Evolutionary conservation across 2,329 filamentous ascomycete genomes (phyloP), one percentile per base, ranked within the genome.

Genomic region (Phoma sp.): DNA sequence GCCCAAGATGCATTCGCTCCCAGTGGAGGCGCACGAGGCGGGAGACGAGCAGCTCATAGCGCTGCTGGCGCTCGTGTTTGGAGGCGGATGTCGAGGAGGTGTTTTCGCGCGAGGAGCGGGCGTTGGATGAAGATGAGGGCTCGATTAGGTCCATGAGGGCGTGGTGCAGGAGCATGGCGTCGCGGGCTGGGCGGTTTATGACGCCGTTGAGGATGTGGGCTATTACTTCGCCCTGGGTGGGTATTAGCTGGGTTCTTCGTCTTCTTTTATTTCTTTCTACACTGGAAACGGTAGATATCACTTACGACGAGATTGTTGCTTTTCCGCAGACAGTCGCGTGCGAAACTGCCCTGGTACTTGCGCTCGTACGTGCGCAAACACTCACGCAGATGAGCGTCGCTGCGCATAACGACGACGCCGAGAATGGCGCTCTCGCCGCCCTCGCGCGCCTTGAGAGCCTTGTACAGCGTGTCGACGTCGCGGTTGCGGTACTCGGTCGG

Each of bases 151-250:
- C 89, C 49, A 73, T 70, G 62, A 98, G 86, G 2, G 95, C 94
- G 78, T 98, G 95, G 75, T 96, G 88, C 1, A 99, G 82, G 2
- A 98, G 87, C 33, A 97, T 84, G 3, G 94, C 92, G 74, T 98
- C 95, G 51, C 95, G 91, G 60, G 96, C 92, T 6, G 95, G 93
- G 55, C 90, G 90, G 79, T 98, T 98, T 79, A 98, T 96, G 53
- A 96, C 88, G 68, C 95, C 95, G 77, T 98, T 97, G 70, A 99
- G 88, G 65, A 98, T 91, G 76, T 98, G 95, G 0, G 92, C 91
- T 33, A 98, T 86, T 19, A 96, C 87, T 79, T 99, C 95, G 61
- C 95, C 95, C 93, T 97, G 64, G 7, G 29, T 10, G 10, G 5
- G 29, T 10, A 12, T 31, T 13, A 31, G 29, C 12, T 31, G 29